Base-by-base conservation (phyloP, 2,329 filamentous ascomycete species). In the Pseudogymnoascus sp. region DNA sequence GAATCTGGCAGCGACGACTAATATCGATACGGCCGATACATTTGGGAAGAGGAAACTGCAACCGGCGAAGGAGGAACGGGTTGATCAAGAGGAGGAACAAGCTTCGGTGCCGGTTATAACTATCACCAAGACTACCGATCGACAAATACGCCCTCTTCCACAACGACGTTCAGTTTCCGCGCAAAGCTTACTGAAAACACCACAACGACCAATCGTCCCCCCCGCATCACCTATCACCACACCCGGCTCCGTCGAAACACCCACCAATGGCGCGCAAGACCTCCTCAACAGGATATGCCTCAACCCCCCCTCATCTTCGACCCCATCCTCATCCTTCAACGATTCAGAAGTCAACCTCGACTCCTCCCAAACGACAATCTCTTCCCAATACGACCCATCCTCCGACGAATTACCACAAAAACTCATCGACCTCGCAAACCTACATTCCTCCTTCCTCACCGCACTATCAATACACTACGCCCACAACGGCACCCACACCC, bases 361-460 rank as follows among this genome's bases (percentile, higher is more conserved):
- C 16, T 28, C 23, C 47, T 59, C 4, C 35, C 37, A 42, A 18
- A 50, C 37, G 21, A 50, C 50, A 7, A 62, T 23, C 47, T 63
- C 61, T 44, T 66, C 60, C 63, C 62, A 62, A 56, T 63, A 66
- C 23, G 63, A 61, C 12, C 61, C 63, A n/a, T 50, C 63, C 5
- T 33, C 74, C 18, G 70, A 68, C 66, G 69, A 69, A 5, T 77
- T 87, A 4, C 83, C 82, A 10, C 71, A 71, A 16, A 83, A 84
- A 68, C 75, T 86, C 42, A 73, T 78, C 63, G 83, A 89, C 59
- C 77, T 91, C 14, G 75, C 89, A 60, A 77, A 82, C 63, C 77
- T 92, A 25, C 84, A 91, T 72, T 78, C 79, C 42, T 80, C 86
- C 10, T 89, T 92, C 67, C 78, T 90, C 64, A 86, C 86, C 69